Evolutionary conservation across 2,329 filamentous ascomycete species (phyloP), one percentile per base, ranked within the genome.

Genomic region (Huntiella moniliformis): DNA sequence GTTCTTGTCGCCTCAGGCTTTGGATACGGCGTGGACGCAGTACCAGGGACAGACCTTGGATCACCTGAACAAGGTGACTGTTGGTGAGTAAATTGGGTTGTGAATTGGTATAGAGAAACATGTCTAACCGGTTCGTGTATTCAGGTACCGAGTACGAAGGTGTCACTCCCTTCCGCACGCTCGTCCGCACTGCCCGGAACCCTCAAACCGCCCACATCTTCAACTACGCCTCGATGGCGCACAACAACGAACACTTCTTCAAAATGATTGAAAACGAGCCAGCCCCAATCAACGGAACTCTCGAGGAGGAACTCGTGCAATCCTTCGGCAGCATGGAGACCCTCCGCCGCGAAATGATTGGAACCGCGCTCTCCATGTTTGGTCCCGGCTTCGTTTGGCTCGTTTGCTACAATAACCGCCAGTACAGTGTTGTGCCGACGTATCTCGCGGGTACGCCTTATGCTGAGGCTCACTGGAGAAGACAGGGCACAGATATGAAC

Each of bases 361-460:
- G 78, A 52, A 92, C 81, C 36, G 88, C 88, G 49, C 70, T 75
- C 53, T 73, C 77, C 65, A 95, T 96, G 86, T 96, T 98, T 66
- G 91, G 88, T 46, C 87, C 88, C 0, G 91, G 91, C 53, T 96
- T 92, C 64, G 82, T 96, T 58, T 98, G 91, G 91, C 78, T 98
- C 51, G 82, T 95, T 56, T 74, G 75, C 62, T 59, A 56, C 54
- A 61, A 57, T 45, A 57, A 60, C 50, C 55, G 54, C 58, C 67
- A 67, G 54, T 70, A 68, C 64, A 76, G 78, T 56, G 73, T 98
- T 57, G 70, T 98, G 49, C 72, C 77, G 55, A 98, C 91, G 48
- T 98, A 96, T 67, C 75, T 87, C 50, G 87, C 88, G 48, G 91
- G 91, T 48, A 83, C 82, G 5, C 91, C 91, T 4, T 91, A 88